phyloP scores from a whole-genome alignment of 129 eudicot species.

The Pulicaria dysenterica region DNA sequence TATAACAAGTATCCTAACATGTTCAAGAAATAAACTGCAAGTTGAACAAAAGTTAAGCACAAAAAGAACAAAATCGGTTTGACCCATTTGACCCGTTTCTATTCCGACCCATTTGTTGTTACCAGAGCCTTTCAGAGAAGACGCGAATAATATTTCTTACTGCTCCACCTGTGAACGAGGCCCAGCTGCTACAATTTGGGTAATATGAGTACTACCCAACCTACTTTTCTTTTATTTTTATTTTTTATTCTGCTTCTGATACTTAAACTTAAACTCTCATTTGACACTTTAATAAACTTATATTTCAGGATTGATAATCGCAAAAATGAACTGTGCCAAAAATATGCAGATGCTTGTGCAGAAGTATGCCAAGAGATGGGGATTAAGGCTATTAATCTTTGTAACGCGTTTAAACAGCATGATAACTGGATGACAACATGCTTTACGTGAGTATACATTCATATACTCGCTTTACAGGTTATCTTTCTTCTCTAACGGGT shows the following conservation, averaged over 20 bases:
- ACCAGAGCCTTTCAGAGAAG: conserved; percentile 70
- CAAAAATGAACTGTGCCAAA: conserved; percentile 53
- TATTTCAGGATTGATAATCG: conserved; percentile 45
- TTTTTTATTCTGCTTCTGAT: background rate
- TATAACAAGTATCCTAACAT: background rate
- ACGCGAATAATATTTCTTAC: conserved; percentile 63
- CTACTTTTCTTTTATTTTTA: background rate
- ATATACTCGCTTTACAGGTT: background rate
- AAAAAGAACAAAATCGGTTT: background rate
- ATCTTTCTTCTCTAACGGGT: background rate
- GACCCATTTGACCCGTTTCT: background rate
- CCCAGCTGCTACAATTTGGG: conserved; percentile 47
- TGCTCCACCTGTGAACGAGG: conserved; percentile 69
- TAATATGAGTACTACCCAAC: conserved; percentile 27
- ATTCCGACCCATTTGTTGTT: background rate
- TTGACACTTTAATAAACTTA: background rate
- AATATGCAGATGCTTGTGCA: conserved; percentile 67
- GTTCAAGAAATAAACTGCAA: background rate
- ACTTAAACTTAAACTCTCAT: background rate
- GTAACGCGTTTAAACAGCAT: conserved; percentile 50
- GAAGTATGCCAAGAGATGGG: conserved; percentile 52
- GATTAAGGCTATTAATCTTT: conserved; percentile 65
- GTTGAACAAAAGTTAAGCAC: background rate
- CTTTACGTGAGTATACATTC: conserved; percentile 58
- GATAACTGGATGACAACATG: conserved; percentile 56